Percentiles rank a stretch among this genome's conserved stretches.
These are phyloP conservation scores for Gossypioides kirkii DNA, from an alignment of 345 rosid genomes.

Conservation along the genomic window DNA sequence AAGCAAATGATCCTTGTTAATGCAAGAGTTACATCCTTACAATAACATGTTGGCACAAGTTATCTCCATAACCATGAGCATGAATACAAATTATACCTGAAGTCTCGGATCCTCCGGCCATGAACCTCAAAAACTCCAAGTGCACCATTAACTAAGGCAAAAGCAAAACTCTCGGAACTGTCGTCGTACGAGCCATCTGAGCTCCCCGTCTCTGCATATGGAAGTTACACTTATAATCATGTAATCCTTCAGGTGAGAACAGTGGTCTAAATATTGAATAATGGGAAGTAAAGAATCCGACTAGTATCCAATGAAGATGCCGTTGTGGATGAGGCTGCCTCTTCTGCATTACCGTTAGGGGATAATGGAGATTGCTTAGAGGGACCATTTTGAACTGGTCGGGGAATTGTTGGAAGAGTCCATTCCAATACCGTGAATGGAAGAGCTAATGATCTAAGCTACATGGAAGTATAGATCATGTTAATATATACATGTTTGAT, in stretches of 20 bases:
- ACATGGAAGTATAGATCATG: slow-evolving; percentile 39
- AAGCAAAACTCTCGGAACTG: slow-evolving; percentile 84
- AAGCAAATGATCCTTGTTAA: slow-evolving; percentile 23
- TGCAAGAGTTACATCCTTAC: background rate
- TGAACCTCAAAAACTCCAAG: slow-evolving; percentile 99
- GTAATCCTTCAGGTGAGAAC: background rate
- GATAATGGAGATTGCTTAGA: slow-evolving; percentile 43
- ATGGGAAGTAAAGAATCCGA: slow-evolving; percentile 36
- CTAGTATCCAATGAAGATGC: slow-evolving; percentile 64
- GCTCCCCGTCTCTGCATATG: slow-evolving; percentile 40
- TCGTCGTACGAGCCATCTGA: slow-evolving; percentile 72
- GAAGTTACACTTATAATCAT: slow-evolving; percentile 16
- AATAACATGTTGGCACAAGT: background rate
- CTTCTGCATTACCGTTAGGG: slow-evolving; percentile 43
- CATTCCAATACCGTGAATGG: slow-evolving; percentile 99
- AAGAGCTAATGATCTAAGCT: slow-evolving; percentile 90
- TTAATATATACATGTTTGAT: background rate
- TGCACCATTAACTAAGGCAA: slow-evolving; percentile 95
- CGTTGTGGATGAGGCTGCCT: slow-evolving; percentile 36
- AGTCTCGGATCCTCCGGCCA: slow-evolving; percentile 93
- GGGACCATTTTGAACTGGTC: slow-evolving; percentile 55
- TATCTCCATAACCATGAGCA: background rate
- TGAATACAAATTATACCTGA: slow-evolving; percentile 43
- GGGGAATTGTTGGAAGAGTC: slow-evolving; percentile 84
- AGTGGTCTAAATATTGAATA: slow-evolving; percentile 2